phyloP scores from a whole-genome alignment of 2,329 filamentous ascomycete species.

The Epichloe sibirici region DNA sequence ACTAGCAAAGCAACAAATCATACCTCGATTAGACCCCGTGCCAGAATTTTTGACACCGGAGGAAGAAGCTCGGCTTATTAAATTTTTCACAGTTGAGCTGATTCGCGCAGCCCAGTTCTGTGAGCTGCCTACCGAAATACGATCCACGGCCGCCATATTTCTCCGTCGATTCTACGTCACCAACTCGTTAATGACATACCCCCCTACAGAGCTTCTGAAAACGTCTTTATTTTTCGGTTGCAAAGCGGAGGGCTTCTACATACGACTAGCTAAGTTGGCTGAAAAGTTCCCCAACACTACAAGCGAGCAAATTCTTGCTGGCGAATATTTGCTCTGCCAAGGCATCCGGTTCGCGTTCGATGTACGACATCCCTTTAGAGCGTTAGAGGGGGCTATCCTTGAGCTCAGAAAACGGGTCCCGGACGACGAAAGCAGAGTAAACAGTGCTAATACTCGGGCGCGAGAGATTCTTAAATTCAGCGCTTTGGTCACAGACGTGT shows the following conservation, averaged over 20 bases:
- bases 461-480: constrained; percentile 65
- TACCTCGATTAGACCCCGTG: constrained; percentile 39
- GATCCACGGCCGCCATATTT: constrained; percentile 70
- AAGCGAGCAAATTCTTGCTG: constrained; percentile 72
- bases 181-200: constrained; percentile 94
- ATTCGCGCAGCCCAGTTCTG: constrained; percentile 44
- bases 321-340: constrained; percentile 87
- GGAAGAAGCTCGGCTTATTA: constrained; percentile 72
- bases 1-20: constrained; percentile 53
- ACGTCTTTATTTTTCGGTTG: constrained; percentile 86
- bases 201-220: constrained; percentile 80
- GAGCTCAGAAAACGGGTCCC: constrained; percentile 60
- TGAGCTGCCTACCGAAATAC: constrained; percentile 37
- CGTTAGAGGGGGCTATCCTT: constrained; percentile 74
- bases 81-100: constrained; percentile 57
- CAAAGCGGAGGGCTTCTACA: constrained; percentile 81
- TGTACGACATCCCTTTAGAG: constrained; percentile 79
- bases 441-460: constrained; percentile 58
- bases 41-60: constrained; percentile 72
- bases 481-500: constrained; percentile 82
- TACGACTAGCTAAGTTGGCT: constrained; percentile 51
- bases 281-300: constrained; percentile 58
- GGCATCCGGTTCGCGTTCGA: constrained; percentile 89
- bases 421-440: constrained; percentile 41
- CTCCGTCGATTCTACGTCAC: constrained; percentile 90